phyloP scores from a whole-genome alignment of 2,329 filamentous ascomycete species.

The Penicillium aurantiogriseum region DNA sequence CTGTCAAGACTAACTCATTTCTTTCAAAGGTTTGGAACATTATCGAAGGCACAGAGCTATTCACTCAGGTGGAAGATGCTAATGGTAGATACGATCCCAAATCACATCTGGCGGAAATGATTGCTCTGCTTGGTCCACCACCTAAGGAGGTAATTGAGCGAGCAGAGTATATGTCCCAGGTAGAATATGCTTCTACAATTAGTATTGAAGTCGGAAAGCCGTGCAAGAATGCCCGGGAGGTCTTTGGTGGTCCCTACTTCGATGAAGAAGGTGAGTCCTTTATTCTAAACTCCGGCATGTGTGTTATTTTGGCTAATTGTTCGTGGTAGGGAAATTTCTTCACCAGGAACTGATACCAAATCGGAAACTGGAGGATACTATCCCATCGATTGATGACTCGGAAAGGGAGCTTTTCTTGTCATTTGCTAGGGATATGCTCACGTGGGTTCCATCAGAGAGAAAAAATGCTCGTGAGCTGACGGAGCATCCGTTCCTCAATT shows the following conservation, averaged over 20 bases:
- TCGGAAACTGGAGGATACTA: not conserved
- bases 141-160: constrained; percentile 15
- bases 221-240: constrained; percentile 24
- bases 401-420: constrained; percentile 16
- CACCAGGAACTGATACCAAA: not conserved
- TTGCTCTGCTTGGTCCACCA: constrained; percentile 38
- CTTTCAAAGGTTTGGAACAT: constrained; percentile 34
- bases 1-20: not conserved
- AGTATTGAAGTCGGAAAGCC: not conserved
- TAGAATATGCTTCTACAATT: not conserved
- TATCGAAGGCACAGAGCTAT: constrained; percentile 31
- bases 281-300: not conserved
- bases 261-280: constrained; percentile 10
- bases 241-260: constrained; percentile 30
- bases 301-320: constrained; percentile 3
- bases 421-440: constrained; percentile 37
- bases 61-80: constrained; percentile 31
- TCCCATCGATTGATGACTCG: not conserved
- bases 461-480: constrained; percentile 38
- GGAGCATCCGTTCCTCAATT: constrained; percentile 35
- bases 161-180: not conserved
- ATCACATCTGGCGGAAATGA: constrained; percentile 43
- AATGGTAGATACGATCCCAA: constrained; percentile 32
- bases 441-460: constrained; percentile 37
- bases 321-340: not conserved